Evolutionary conservation across 139 green algal species (phyloP), one percentile per base, ranked within the genome.

Genomic region (Coelastrella sp.): DNA sequence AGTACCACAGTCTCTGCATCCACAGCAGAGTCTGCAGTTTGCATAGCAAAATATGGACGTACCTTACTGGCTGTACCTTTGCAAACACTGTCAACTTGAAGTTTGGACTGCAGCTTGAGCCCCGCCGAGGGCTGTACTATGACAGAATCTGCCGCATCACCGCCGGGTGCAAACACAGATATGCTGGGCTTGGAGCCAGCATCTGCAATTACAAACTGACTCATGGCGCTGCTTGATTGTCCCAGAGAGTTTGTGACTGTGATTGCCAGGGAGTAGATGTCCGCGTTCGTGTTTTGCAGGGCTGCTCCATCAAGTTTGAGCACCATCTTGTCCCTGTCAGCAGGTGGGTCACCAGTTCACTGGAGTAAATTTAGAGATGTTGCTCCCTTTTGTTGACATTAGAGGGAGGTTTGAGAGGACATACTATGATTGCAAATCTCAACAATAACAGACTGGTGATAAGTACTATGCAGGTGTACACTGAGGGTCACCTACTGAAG

Each of bases 21-120:
- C 35, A 49, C 35, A 3, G 35, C 35, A 49, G 35, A 49, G 35
- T 1, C 35, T 49, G 35, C 35, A n/a, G n/a, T n/a, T n/a, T n/a
- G 76, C 24, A 82, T 63, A 24, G 25, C 35, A 9, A 65, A 65
- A 70, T 65, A 14, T 35, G 78, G 12, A 56, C 56, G 22, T 49
- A 84, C 78, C 56, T 84, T 65, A 7, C 11, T 84, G 3, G 78
- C 15, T 9, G 12, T 22, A 11, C 15, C 78, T 49, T 84, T 84
- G 78, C 78, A 84, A 20, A 84, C 56, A 20, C 78, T 84, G 56
- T 84, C 78, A 25, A 84, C 12, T 49, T 84, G 78, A 35, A 84
- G 78, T 49, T 70, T 68, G 78, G 25, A 66, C 49, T 65, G 60
- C 35, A 84, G 78, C 15, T 84, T 66, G 49, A 84, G 49, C 7